A percentile compares a stretch with the other conserved stretches of the same genome.
These are phyloP conservation scores for Brassica balearica DNA, from an alignment of 441 rosid species.

Conservation along the genomic window DNA sequence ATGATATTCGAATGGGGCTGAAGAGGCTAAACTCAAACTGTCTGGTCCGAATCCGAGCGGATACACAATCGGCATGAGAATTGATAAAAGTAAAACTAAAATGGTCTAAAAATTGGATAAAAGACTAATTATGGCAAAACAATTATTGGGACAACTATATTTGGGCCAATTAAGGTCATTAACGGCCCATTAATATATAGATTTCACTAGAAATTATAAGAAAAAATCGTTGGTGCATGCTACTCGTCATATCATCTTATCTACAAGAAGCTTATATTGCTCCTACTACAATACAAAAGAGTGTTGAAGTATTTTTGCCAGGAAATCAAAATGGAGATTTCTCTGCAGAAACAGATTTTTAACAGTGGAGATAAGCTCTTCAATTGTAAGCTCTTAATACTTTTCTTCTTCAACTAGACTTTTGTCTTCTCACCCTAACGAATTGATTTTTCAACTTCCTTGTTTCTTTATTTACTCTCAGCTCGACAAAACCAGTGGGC, in stretches of 20 bases:
- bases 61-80: too few species aligned
- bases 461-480: conserved; percentile 17
- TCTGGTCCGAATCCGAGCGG: too few species aligned
- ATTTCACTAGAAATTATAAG: background rate
- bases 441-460: background rate
- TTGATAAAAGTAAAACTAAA: too few species aligned
- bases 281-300: conserved; percentile 34
- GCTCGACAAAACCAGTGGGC: conserved; percentile 17
- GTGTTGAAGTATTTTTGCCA: background rate
- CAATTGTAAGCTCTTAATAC: conserved; percentile 45
- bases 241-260: conserved; percentile 29
- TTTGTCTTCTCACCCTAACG: conserved; percentile 11
- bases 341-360: conserved; percentile 37
- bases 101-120: too few species aligned
- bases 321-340: conserved; percentile 42
- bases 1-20: too few species aligned
- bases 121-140: too few species aligned
- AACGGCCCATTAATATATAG: too few species aligned
- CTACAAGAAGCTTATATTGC: conserved; percentile 22
- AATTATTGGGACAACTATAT: too few species aligned
- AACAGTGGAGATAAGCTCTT: conserved; percentile 37
- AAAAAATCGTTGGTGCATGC: conserved; percentile 2
- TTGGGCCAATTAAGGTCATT: too few species aligned
- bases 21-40: too few species aligned
- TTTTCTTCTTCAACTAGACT: background rate